Conservation (phyloP, 2,329 filamentous ascomycete genomes). For the Akanthomyces uredinophilus region DNA sequence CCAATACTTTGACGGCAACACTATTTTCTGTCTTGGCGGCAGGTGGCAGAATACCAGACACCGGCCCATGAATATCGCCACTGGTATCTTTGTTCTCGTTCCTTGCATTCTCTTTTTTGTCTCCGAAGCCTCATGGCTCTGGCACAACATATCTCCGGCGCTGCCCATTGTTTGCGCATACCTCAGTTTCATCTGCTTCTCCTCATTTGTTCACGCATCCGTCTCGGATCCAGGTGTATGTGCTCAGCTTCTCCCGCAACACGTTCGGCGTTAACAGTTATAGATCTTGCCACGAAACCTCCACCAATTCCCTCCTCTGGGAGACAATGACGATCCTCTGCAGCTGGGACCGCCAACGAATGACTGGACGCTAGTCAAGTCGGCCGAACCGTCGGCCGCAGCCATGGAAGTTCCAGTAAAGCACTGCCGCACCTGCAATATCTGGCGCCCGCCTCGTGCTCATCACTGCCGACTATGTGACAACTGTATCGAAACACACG, state of each 20-base stretch:
- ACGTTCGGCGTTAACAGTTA: constrained; percentile 4
- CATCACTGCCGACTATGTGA: constrained; percentile 97
- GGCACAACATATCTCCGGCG: constrained; percentile 80
- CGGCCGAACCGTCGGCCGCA: constrained; percentile 65
- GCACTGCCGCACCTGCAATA: constrained; percentile 95
- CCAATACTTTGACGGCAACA: constrained; percentile 92
- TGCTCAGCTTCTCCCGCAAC: constrained; percentile 20
- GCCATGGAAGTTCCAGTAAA: constrained; percentile 98
- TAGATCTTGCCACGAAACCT: constrained; percentile 90
- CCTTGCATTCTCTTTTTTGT: constrained; percentile 79
- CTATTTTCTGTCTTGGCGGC: constrained; percentile 80
- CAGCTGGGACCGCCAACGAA: constrained; percentile 78
- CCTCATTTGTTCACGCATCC: constrained; percentile 91
- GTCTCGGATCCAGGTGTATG: constrained; percentile 87
- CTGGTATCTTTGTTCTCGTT: constrained; percentile 71
- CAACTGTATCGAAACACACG: constrained; percentile 94
- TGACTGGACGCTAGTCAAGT: constrained; percentile 89
- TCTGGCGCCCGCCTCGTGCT: constrained; percentile 92
- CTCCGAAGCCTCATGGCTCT: constrained; percentile 80
- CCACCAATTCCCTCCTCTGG: constrained; percentile 75
- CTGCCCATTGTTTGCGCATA: constrained; percentile 89
- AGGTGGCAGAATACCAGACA: constrained; percentile 84
- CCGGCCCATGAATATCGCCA: constrained; percentile 83
- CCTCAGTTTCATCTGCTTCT: constrained; percentile 82
- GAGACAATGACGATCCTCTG: constrained; percentile 74